Conservation (phyloP, 2,329 filamentous ascomycete species). For the Diaporthe sp. region DNA sequence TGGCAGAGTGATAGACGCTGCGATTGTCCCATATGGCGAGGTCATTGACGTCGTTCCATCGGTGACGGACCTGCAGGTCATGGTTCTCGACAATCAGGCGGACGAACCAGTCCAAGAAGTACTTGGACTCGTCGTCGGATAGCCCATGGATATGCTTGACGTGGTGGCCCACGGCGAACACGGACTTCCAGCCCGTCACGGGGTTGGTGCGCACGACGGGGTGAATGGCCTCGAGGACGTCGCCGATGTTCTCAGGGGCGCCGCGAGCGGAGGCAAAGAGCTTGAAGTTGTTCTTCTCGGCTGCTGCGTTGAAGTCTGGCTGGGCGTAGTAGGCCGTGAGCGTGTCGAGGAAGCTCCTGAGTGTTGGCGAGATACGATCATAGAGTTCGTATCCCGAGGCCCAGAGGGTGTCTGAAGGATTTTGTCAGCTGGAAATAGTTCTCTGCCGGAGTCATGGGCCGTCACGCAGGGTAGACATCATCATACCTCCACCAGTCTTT, state of each 20-base stretch:
- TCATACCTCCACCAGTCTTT: slow-evolving; percentile 61
- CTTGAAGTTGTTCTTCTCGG: slow-evolving; percentile 59
- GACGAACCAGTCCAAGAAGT: slow-evolving; percentile 67
- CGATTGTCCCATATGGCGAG: slow-evolving; percentile 72
- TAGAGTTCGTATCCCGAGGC: slow-evolving; percentile 78
- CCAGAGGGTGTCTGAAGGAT: slow-evolving; percentile 69
- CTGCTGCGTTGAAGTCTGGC: slow-evolving; percentile 64
- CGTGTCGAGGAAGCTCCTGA: slow-evolving; percentile 70
- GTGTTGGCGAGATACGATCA: slow-evolving; percentile 70
- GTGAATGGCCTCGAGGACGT: slow-evolving; percentile 64
- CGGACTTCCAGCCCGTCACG: slow-evolving; percentile 69
- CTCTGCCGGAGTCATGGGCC: accelerated
- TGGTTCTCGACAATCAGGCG: slow-evolving; percentile 57
- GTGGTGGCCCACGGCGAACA: slow-evolving; percentile 67
- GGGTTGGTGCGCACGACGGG: slow-evolving; percentile 71
- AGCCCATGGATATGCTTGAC: slow-evolving; percentile 66
- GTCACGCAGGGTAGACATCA: not conserved
- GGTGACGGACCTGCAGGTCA: slow-evolving; percentile 65
- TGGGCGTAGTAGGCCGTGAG: slow-evolving; percentile 69
- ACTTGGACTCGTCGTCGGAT: slow-evolving; percentile 57
- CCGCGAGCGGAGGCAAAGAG: slow-evolving; percentile 63
- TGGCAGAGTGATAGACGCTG: slow-evolving; percentile 68
- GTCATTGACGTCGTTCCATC: slow-evolving; percentile 62
- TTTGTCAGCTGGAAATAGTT: not conserved
- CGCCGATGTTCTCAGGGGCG: slow-evolving; percentile 65